Evolutionary conservation across 139 green algal genomes (phyloP), one percentile per base, ranked within the genome.

Genomic region (Chlamydomonas schloesseri): DNA sequence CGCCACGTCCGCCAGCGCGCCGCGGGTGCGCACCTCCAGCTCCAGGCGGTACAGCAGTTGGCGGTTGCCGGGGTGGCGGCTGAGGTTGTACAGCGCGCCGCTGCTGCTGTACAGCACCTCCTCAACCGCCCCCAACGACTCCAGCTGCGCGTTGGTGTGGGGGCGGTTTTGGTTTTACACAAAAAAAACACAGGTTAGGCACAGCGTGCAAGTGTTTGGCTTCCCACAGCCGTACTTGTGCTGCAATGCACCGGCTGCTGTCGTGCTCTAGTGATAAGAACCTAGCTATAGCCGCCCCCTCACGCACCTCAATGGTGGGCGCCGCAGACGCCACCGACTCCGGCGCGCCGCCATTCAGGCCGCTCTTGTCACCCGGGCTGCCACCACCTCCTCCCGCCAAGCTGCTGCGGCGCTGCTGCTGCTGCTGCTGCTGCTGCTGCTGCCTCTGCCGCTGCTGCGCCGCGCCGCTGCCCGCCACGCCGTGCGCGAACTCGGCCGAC

Each of bases 81-180:
- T 88, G 29, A 91, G 83, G 72, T 91, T 91, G 37, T 76, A 33
- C 62, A 91, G 72, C 28, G 68, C 50, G 31, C 88, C 88, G 31
- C 74, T 87, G 69, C 50, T 87, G 64, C 20, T 31, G 62, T 87
- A 90, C n/a, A 90, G 72, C n/a, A 90, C 36, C 50, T 87, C 79
- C 71, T 81, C 71, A 9, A 73, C 55, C 20, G 42, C 58, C 1
- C 33, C 31, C 68, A 84, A 64, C 23, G 37, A 42, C 42, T 74
- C 64, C 42, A 74, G 42, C 78, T 84, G 78, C 17, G n/a, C 4
- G 14, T n/a, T 10, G 28, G 62, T 13, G 13, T 50, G 67, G 64
- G 3, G 24, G 24, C 64, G 26, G 14, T n/a, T n/a, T n/a, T n/a
- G n/a, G n/a, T n/a, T n/a, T n/a, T n/a, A n/a, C n/a, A n/a, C n/a